These are phyloP conservation scores for Suillus decipiens DNA, from an alignment of 768 basidiomycete species.

Conservation along the genomic window DNA sequence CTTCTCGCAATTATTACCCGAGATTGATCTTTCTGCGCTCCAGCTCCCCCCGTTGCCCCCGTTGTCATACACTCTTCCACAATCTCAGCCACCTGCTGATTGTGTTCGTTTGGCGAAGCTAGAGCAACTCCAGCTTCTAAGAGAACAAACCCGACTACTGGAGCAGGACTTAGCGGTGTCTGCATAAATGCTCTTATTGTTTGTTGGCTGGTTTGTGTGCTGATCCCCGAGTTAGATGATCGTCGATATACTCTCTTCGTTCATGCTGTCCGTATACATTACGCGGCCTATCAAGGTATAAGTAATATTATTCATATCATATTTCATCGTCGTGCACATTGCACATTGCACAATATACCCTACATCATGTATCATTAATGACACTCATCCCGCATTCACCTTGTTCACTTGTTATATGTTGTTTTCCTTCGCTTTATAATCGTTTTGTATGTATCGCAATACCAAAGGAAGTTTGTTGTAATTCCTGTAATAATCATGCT, in stretches of 20 bases:
- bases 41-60: conserved; percentile 23
- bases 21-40: conserved; percentile 29
- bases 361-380: background rate
- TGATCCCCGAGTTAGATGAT: conserved; percentile 4
- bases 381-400: background rate
- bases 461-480: too few species aligned
- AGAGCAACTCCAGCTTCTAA: conserved; percentile 34
- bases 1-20: conserved; percentile 16
- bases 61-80: background rate
- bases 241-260: background rate
- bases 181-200: conserved; percentile 13
- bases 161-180: conserved; percentile 31
- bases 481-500: background rate
- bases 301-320: conserved; percentile 24
- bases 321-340: background rate
- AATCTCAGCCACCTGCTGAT: background rate
- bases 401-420: background rate
- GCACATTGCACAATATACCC: conserved; percentile 8
- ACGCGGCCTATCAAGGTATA: background rate
- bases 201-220: background rate
- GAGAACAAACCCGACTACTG: conserved; percentile 35
- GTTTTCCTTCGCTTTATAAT: background rate
- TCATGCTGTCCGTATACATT: background rate
- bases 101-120: conserved; percentile 30
- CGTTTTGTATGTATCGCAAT: background rate